Evolutionary conservation across 768 basidiomycete genomes (phyloP).

Genomic region (Leccinum truebloodii): DNA sequence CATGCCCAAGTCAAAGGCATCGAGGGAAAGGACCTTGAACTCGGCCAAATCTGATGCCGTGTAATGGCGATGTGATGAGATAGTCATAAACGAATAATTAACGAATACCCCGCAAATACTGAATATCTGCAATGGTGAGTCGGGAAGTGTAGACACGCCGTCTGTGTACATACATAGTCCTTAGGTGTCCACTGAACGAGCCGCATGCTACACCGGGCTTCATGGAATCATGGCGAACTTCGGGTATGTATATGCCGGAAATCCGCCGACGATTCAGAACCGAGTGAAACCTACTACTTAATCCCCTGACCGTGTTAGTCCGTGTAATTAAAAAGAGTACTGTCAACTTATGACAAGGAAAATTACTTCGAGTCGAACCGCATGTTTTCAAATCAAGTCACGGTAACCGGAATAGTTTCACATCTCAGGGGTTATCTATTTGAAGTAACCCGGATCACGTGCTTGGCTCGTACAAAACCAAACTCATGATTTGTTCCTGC

Average conservation of each 20-base stretch:
- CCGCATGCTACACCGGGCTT: too few species aligned
- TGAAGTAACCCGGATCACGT: slow-evolving; percentile 10
- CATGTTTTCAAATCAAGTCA: too few species aligned
- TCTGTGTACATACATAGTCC: not conserved
- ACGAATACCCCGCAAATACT: not conserved
- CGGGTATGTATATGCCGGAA: too few species aligned
- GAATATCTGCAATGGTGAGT: not conserved
- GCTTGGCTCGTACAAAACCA: slow-evolving; percentile 1
- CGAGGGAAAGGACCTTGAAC: too few species aligned
- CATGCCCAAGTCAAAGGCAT: too few species aligned
- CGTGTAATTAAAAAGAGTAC: too few species aligned
- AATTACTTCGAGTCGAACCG: not conserved
- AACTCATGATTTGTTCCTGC: not conserved
- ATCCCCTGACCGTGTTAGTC: too few species aligned
- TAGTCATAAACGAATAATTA: slow-evolving; percentile 13
- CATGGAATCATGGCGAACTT: too few species aligned
- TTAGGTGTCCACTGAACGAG: not conserved
- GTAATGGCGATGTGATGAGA: slow-evolving; percentile 8
- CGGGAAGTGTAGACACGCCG: not conserved
- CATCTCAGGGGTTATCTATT: slow-evolving; percentile 17
- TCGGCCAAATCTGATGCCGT: too few species aligned
- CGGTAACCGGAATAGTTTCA: too few species aligned
- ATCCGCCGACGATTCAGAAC: too few species aligned
- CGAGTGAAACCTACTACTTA: too few species aligned
- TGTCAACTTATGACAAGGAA: not conserved